Evolutionary conservation across 1,139 yeast species (phyloP), one percentile per base, ranked within the genome.

Genomic region (Maudiozyma humilis): DNA sequence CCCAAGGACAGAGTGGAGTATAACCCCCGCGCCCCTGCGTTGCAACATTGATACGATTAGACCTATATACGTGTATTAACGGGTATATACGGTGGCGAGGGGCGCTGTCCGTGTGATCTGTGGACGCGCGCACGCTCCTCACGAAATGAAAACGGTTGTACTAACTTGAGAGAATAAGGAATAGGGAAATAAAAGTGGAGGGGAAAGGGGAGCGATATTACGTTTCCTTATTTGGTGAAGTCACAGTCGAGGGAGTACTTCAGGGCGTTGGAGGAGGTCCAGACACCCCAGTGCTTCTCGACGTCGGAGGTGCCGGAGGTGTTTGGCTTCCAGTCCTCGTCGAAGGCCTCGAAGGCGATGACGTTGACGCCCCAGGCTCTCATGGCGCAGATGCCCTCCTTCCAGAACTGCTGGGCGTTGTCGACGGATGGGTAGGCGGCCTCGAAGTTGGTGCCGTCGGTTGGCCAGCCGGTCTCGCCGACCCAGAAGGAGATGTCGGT

Each of bases 381-480:
- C 63, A 88, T 78, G 50, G 88, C 94, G 70, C 96, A 88, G 57
- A 89, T 72, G 53, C 86, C 95, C 59, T 85, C 76, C 66, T 80
- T 77, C 94, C 94, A 91, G 78, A 73, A 88, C 57, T 67, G 65
- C 62, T 73, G 71, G 49, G 97, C 96, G 61, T 86, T 87, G 40
- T 65, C 72, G 47, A 78, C 73, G 57, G 80, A 66, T 57, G 97
- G 96, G 40, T 67, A 62, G 45, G 91, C 67, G 51, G 60, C 44
- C 62, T 79, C 85, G 59, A 69, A 88, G 64, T 72, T 68, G 52
- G 87, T 79, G 66, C 98, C 98, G 12, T 73, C 79, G 38, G 95
- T 78, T 63, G 97, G 95, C 96, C 96, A 89, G 57, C 97, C 98
- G 54, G 97, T 91, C 74, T 91, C 97, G 64, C 97, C 97, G 60